Evolutionary conservation across 2,329 filamentous ascomycete species (phyloP).

Genomic region (Phyllosticta capitalensis): DNA sequence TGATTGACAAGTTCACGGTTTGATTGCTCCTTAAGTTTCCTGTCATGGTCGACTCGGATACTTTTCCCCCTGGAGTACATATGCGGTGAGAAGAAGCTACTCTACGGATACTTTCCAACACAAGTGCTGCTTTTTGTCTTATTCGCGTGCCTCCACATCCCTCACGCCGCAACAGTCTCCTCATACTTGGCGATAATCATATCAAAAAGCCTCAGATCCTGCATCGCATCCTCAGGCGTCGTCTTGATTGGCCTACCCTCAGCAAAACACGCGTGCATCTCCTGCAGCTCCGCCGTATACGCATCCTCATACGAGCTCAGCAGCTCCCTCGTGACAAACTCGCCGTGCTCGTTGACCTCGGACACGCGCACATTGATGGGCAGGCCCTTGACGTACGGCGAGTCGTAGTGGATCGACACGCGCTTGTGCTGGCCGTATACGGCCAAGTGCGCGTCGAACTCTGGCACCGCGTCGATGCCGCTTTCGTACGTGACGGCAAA

Average conservation of each 20-base stretch:
- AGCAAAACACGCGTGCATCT: slow-evolving; percentile 27
- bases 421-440: slow-evolving; percentile 47
- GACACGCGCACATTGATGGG: slow-evolving; percentile 41
- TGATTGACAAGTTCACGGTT: no score
- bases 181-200: slow-evolving; percentile 12
- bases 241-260: slow-evolving; percentile 24
- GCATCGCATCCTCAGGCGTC: slow-evolving; percentile 25
- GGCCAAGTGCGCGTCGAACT: slow-evolving; percentile 44
- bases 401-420: slow-evolving; percentile 46
- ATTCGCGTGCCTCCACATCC: no score
- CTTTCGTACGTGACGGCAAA: slow-evolving; percentile 51
- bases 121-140: no score
- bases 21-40: no score
- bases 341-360: slow-evolving; percentile 32
- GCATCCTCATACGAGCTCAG: slow-evolving; percentile 29
- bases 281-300: slow-evolving; percentile 27
- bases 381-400: slow-evolving; percentile 48
- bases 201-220: slow-evolving; percentile 24
- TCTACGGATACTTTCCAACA: no score
- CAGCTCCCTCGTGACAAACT: slow-evolving; percentile 20
- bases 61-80: no score
- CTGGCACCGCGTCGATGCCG: slow-evolving; percentile 44
- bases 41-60: no score
- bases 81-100: no score
- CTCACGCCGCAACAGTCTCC: not conserved